Evolutionary conservation across 192 early-diverging fungal species (phyloP), one percentile per base, ranked within the genome.

Genomic region (Backusella tarrabulga): DNA sequence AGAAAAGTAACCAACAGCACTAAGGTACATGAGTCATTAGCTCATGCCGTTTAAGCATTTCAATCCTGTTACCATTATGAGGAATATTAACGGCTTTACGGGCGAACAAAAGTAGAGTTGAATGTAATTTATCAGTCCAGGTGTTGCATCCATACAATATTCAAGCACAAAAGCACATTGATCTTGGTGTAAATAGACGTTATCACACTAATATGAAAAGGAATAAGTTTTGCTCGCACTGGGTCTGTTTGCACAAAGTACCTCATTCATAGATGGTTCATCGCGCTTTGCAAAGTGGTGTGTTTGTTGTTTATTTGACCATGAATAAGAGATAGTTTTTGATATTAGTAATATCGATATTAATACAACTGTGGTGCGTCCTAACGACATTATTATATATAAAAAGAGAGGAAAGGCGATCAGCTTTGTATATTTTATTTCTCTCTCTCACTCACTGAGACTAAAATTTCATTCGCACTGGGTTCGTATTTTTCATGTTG

Each of bases 1-100:
- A 80, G 73, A 93, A 88, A 15, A 88, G 41, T 40, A 94, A 76
- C 94, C 93, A 95, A n/a, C 78, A 36, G 66, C 78, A 81, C 87
- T 90, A 75, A 38, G 15, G 26, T 60, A 68, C 34, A 2, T 67
- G 19, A 77, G 7, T n/a, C 52, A 32, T 34, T 50, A 68, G 34
- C 52, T 42, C 77, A 67, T 70, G 63, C 35, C 40, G n/a, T 32
- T 32, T 8, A 23, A 46, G 19, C 75, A 46, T 21, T 68, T 12
- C n/a, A 40, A n/a, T 9, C 34, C 1, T 35, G 36, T 77, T 79
- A 91, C 87, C 75, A 93, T 73, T 19, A 85, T 34, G 3, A 78
- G 52, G 23, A 93, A 79, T 17, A 81, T 73, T 19, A 85, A 34
- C 26, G 76, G 63, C 34, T 82, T 85, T 32, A 77, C 67, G 40